Evolutionary conservation across 768 basidiomycete species (phyloP).

Genomic region (Suillus placidus): DNA sequence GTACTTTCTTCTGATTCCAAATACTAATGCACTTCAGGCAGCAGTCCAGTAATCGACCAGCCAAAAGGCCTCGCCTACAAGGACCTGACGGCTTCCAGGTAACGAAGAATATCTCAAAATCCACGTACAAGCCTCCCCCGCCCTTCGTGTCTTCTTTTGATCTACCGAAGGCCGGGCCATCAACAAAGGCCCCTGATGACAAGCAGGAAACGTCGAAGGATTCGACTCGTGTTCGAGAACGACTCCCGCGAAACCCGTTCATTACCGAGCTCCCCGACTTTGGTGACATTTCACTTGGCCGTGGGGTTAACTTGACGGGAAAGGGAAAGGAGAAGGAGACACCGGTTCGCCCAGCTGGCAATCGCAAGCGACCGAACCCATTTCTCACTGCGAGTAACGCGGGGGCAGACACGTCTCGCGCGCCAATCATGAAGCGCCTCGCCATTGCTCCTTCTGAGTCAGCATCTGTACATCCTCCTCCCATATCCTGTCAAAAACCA

Average conservation of each 20-base stretch:
- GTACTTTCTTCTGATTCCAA: not conserved
- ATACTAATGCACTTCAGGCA: not conserved
- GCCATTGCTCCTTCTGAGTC: not conserved
- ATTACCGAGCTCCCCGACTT: not conserved
- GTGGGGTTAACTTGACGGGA: not conserved
- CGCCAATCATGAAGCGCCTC: not conserved
- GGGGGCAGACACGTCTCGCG: not conserved
- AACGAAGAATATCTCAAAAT: slow-evolving; percentile 25
- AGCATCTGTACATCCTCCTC: not conserved
- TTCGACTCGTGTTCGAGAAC: slow-evolving; percentile 11
- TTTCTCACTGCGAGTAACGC: not conserved
- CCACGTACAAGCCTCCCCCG: slow-evolving; percentile 17
- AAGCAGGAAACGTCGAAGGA: not conserved
- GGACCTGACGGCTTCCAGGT: slow-evolving; percentile 35
- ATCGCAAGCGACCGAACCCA: not conserved
- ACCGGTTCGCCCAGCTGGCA: not conserved
- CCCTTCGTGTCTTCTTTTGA: slow-evolving; percentile 34
- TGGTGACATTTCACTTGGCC: not conserved
- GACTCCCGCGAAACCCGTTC: slow-evolving; percentile 25
- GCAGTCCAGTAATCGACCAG: slow-evolving; percentile 1
- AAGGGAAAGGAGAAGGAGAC: not conserved
- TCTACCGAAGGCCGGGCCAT: not conserved
- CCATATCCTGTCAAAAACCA: not conserved
- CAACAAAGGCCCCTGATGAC: slow-evolving; percentile 1
- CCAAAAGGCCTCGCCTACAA: slow-evolving; percentile 15